Percentiles rank a stretch among this genome's conserved stretches.
These are phyloP conservation scores for Paracorniculantispora psalliotae DNA, from an alignment of 2,329 filamentous ascomycete genomes.

Conservation along the genomic window DNA sequence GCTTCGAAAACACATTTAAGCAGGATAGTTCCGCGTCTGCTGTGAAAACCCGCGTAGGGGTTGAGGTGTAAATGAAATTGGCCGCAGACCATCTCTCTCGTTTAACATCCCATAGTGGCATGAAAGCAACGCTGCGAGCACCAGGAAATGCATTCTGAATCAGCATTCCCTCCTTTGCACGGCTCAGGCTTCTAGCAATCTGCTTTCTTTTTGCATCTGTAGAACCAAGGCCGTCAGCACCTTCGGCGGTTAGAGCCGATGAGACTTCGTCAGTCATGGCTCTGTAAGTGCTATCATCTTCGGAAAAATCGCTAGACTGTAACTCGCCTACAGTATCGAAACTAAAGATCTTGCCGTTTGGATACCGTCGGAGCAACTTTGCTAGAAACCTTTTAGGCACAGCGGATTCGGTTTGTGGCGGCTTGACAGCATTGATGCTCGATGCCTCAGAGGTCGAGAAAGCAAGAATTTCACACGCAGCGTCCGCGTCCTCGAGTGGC, in stretches of 20 bases:
- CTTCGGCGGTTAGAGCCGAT: neutral
- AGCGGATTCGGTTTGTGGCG: neutral
- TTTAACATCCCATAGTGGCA: slow-evolving; percentile 44
- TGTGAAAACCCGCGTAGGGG: slow-evolving; percentile 38
- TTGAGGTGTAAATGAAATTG: slow-evolving; percentile 44
- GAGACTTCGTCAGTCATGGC: neutral
- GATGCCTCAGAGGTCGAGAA: slow-evolving; percentile 29
- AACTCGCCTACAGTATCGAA: slow-evolving; percentile 35
- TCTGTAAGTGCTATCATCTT: slow-evolving; percentile 15
- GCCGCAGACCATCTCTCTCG: slow-evolving; percentile 45
- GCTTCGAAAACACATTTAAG: slow-evolving; percentile 45
- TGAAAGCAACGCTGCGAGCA: slow-evolving; percentile 41
- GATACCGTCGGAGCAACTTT: slow-evolving; percentile 38
- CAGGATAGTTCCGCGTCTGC: slow-evolving; percentile 45
- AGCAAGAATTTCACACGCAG: slow-evolving; percentile 31
- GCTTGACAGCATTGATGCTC: slow-evolving; percentile 23
- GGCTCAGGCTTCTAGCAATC: neutral
- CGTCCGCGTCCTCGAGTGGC: neutral
- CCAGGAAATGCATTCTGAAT: slow-evolving; percentile 35
- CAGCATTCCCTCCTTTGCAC: slow-evolving; percentile 23
- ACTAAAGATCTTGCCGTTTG: slow-evolving; percentile 42
- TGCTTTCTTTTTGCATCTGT: neutral
- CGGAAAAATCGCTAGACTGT: slow-evolving; percentile 26
- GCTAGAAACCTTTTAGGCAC: slow-evolving; percentile 11
- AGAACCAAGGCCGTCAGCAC: neutral